A percentile compares a stretch with the other conserved stretches of the same genome.
Evolutionary conservation across 352 stramenopile species (phyloP).

Genomic region (Sclerospora graminicola): DNA sequence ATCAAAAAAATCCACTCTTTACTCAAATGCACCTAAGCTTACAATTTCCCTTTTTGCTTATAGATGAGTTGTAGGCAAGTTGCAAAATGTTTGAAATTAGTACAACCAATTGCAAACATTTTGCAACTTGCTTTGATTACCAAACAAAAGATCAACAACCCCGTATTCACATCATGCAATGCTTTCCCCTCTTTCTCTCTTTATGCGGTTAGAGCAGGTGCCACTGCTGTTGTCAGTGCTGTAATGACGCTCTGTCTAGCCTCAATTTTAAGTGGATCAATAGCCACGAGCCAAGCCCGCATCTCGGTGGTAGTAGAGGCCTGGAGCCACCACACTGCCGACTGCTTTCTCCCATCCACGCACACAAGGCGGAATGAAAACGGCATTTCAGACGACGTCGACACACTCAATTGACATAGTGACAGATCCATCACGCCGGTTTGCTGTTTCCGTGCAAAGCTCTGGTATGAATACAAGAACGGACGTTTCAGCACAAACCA

Average conservation of each 20-base stretch:
- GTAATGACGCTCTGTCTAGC: slow-evolving; percentile 12
- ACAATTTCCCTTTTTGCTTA: too few relatives aligned
- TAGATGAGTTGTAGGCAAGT: too few relatives aligned
- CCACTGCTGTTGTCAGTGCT: slow-evolving; percentile 8
- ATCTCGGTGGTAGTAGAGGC: slow-evolving; percentile 56
- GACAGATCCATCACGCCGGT: slow-evolving; percentile 67
- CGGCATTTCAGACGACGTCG: slow-evolving; percentile 20
- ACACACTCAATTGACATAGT: slow-evolving; percentile 43
- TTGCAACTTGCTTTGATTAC: too few relatives aligned
- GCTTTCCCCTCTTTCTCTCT: neutral
- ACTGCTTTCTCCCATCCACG: slow-evolving; percentile 36
- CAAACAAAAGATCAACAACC: too few relatives aligned
- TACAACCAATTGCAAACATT: too few relatives aligned
- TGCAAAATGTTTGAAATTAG: too few relatives aligned
- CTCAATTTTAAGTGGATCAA: slow-evolving; percentile 62
- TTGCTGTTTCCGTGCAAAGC: slow-evolving; percentile 51
- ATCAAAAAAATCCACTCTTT: too few relatives aligned
- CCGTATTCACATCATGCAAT: too few relatives aligned
- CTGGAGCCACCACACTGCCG: slow-evolving; percentile 65
- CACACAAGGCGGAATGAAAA: slow-evolving; percentile 71
- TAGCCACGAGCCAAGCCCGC: slow-evolving; percentile 56
- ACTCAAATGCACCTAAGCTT: too few relatives aligned
- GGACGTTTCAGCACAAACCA: slow-evolving; percentile 77
- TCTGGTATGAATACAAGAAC: slow-evolving; percentile 71
- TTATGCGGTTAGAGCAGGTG: slow-evolving; percentile 22